These are phyloP conservation scores for Verticillium albo-atrum DNA, from an alignment of 2,329 filamentous ascomycete genomes.

Conservation along the genomic window DNA sequence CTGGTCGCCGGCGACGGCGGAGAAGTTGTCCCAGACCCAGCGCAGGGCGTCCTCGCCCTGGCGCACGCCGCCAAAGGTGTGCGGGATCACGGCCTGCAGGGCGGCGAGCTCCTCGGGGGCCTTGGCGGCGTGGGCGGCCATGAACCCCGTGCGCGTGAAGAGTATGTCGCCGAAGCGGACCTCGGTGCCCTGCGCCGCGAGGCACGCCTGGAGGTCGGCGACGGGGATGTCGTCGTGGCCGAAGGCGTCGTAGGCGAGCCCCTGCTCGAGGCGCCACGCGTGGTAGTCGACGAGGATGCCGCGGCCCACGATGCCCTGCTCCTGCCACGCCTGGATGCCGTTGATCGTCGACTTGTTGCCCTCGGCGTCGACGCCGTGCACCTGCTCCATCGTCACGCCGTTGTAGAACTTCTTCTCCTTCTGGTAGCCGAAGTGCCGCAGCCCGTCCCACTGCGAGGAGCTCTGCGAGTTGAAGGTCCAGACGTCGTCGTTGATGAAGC, in stretches of 20 bases:
- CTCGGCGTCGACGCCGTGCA: slow-evolving; percentile 38
- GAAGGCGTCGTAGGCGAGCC: slow-evolving; percentile 13
- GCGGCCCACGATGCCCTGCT: slow-evolving; percentile 40
- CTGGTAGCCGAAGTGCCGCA: slow-evolving; percentile 33
- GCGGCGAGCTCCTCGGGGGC: slow-evolving; percentile 4
- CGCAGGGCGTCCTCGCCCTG: slow-evolving; percentile 41
- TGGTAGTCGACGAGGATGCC: slow-evolving; percentile 50
- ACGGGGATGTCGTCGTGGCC: slow-evolving; percentile 9
- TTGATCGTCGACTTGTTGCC: slow-evolving; percentile 17
- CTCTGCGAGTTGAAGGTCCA: slow-evolving; percentile 30
- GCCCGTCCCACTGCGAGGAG: slow-evolving; percentile 34
- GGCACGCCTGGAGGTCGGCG: slow-evolving; percentile 9
- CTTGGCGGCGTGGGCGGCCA: slow-evolving; percentile 8
- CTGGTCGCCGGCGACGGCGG: slow-evolving; percentile 52
- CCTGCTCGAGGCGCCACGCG: slow-evolving; percentile 33
- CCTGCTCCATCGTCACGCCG: slow-evolving; percentile 28
- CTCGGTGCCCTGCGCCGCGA: slow-evolving; percentile 10
- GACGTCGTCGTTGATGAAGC: slow-evolving; percentile 26
- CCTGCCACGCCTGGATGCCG: slow-evolving; percentile 13
- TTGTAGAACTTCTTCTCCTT: slow-evolving; percentile 28
- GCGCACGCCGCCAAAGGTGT: slow-evolving; percentile 34
- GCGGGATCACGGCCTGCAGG: slow-evolving; percentile 3
- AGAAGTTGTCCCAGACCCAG: slow-evolving; percentile 57
- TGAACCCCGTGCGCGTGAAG: slow-evolving; percentile 42
- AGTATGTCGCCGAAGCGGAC: slow-evolving; percentile 47